Base-by-base conservation (phyloP, 1,139 yeast species). In the Geotrichum carabidarum region DNA sequence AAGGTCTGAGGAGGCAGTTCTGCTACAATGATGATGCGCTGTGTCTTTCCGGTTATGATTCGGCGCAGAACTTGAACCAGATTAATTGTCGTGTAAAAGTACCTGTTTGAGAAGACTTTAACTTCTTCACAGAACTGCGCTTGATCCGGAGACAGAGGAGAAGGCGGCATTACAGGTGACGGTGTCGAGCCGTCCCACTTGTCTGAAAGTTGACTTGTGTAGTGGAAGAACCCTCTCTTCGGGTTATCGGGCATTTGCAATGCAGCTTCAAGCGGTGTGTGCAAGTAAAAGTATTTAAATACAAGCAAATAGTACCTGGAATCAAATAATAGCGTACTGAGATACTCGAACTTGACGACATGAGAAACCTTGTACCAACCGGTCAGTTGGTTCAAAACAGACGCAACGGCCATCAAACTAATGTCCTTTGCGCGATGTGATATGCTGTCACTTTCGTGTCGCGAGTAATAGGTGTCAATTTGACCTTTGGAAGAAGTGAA, bases 341-440 rank as follows among this genome's bases (percentile, higher is more conserved):
- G 71, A 64, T 84, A 87, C 67, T 90, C 95, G 65, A 78, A 83
- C 67, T 91, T 91, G 61, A 90, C 69, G 1, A 89, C 73, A 68
- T 93, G 96, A 51, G 82, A 84, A 11, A 78, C 70, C 64, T 86
- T 86, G 67, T 89, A 84, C 97, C 98, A 93, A 62, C 78, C 78
- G 36, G 84, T 68, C 32, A 93, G 66, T 17, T 80, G 62, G 6
- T 73, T 63, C 1, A 89, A 57, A 0, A 82, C 77, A 1, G 80
- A 78, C 0, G 85, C 74, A 2, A 85, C 76, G 1, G 86, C 81
- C 61, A 85, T 86, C 54, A 86, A 65, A 0, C 84, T 74, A 1
- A 81, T 73, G 64, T 87, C 95, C 60, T 85, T 85, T 17, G 80
- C 74, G 57, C 83, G 77, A 2, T 76, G 60, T 2, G 82, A 74